Percentiles rank a stretch among this genome's conserved stretches.
Evolutionary conservation across 2,329 filamentous ascomycete genomes (phyloP).

Genomic region (Colletotrichum karsti): DNA sequence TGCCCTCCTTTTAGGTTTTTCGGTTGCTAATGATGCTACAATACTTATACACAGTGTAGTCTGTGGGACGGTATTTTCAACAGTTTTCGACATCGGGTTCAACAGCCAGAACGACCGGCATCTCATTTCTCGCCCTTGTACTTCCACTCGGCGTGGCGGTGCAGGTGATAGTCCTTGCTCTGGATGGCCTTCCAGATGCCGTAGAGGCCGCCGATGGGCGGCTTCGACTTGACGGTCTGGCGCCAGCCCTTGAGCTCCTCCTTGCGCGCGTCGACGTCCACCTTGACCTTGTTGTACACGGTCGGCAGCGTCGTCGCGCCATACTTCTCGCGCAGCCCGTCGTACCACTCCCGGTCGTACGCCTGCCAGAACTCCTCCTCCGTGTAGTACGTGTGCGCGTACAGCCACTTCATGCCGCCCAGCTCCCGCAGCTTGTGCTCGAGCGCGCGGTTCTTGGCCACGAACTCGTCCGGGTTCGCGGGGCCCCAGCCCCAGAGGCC

Average conservation of each 20-base stretch:
- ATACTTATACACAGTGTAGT: neutral
- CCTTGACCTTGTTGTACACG: conserved; percentile 76
- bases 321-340: conserved; percentile 69
- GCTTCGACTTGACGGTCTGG: conserved; percentile 54
- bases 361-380: conserved; percentile 74
- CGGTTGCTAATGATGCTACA: neutral
- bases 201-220: conserved; percentile 67
- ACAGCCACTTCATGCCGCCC: conserved; percentile 86
- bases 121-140: conserved; percentile 45
- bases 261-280: conserved; percentile 56
- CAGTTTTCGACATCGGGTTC: too few relatives aligned
- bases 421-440: conserved; percentile 75
- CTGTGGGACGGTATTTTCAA: too few relatives aligned
- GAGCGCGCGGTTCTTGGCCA: conserved; percentile 74
- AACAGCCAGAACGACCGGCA: neutral
- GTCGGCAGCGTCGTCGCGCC: conserved; percentile 68
- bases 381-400: conserved; percentile 87
- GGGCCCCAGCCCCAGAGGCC: conserved; percentile 86
- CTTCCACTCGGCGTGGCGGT: conserved; percentile 63
- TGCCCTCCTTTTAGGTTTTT: neutral
- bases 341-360: conserved; percentile 69
- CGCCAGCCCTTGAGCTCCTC: conserved; percentile 46
- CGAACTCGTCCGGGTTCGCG: conserved; percentile 63
- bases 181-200: conserved; percentile 68
- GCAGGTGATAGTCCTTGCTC: conserved; percentile 64